phyloP scores from a whole-genome alignment of 164 flowering plant genomes.

The Umbellularia californica region DNA sequence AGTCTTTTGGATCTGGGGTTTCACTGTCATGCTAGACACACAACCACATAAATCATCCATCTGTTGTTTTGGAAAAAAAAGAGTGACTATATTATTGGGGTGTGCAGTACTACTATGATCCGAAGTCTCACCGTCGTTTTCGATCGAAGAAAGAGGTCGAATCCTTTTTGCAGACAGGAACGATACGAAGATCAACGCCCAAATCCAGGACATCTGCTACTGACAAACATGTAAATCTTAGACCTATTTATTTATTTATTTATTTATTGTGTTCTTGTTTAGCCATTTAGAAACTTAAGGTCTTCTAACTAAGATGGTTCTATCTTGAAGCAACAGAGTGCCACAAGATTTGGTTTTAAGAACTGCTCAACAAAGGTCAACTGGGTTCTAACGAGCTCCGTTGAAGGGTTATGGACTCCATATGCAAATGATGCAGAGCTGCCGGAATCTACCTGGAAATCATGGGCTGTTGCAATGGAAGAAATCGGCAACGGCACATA shows the following conservation, averaged over 20 bases:
- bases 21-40: too few species aligned
- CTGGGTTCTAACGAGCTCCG: not conserved
- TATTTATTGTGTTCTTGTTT: too few species aligned
- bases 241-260: too few species aligned
- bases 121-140: not conserved
- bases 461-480: not conserved
- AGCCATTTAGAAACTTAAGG: not conserved
- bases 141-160: not conserved
- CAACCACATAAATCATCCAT: too few species aligned
- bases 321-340: not conserved
- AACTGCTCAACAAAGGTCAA: not conserved
- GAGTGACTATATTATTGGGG: not conserved
- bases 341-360: not conserved
- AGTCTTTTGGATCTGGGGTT: too few species aligned
- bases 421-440: not conserved
- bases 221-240: not conserved
- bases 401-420: not conserved
- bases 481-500: not conserved
- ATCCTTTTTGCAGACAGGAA: not conserved
- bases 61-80: too few species aligned
- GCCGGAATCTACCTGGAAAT: not conserved
- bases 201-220: not conserved
- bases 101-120: not conserved
- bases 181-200: not conserved
- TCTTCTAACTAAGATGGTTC: not conserved